Conservation (phyloP, 495 filamentous ascomycete genomes). For the Trichodelitschia bisporula region DNA sequence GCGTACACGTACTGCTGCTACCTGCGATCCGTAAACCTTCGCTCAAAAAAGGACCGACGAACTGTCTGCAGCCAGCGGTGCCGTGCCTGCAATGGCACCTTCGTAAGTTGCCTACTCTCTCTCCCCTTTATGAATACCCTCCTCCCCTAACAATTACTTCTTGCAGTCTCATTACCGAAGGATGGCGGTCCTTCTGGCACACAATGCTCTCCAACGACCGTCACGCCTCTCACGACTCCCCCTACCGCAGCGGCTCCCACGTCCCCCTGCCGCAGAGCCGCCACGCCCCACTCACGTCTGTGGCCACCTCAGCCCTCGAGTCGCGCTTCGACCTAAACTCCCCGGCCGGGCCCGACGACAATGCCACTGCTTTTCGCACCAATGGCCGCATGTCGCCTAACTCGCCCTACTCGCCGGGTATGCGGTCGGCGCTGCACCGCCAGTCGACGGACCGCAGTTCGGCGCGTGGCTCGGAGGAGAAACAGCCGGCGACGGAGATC, state of each 20-base stretch:
- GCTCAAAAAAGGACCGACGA: too few species aligned
- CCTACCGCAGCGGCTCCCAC: conserved; percentile 16
- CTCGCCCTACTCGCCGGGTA: conserved; percentile 69
- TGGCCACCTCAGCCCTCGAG: conserved; percentile 43
- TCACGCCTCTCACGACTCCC: conserved; percentile 20
- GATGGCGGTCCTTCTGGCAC: conserved; percentile 79
- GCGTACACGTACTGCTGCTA: too few species aligned
- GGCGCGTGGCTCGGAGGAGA: conserved; percentile 30
- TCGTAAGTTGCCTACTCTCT: conserved; percentile 3
- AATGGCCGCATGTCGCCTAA: conserved; percentile 33
- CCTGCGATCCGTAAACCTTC: too few species aligned
- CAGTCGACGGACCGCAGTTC: conserved; percentile 27
- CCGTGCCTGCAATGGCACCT: conserved; percentile 8
- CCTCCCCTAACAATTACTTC: conserved; percentile 2
- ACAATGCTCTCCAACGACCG: conserved; percentile 48
- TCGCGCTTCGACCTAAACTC: conserved; percentile 27
- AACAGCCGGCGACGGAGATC: conserved; percentile 52
- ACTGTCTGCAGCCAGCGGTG: background rate
- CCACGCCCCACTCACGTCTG: conserved; percentile 14
- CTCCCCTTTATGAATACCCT: conserved; percentile 1
- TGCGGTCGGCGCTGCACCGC: conserved; percentile 45
- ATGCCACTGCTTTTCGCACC: conserved; percentile 14
- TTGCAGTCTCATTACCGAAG: conserved; percentile 30
- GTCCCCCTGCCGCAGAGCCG: conserved; percentile 17
- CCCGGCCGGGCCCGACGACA: conserved; percentile 32